Evolutionary conservation across 345 rosid species (phyloP).

Genomic region (Chamaenerion angustifolium): DNA sequence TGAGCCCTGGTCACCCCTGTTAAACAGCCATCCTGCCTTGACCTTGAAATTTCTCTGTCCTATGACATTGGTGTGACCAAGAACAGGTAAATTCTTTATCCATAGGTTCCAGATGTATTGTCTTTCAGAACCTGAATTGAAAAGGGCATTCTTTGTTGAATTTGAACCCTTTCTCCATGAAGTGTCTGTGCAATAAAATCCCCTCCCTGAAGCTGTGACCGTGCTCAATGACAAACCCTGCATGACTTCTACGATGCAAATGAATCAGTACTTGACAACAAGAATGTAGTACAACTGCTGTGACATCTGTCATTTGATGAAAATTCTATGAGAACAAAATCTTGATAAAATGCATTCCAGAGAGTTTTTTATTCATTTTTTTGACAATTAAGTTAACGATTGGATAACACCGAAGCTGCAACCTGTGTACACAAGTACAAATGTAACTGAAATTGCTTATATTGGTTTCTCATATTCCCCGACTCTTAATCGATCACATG

Average conservation of each 20-base stretch:
- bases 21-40: slow-evolving; percentile 80
- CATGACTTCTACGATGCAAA: slow-evolving; percentile 22
- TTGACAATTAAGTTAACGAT: no score
- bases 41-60: slow-evolving; percentile 34
- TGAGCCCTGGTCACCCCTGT: slow-evolving; percentile 38
- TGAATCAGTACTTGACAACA: slow-evolving; percentile 12
- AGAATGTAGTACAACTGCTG: neutral
- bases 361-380: no score
- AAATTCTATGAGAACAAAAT: no score
- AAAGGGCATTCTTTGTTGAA: slow-evolving; percentile 15
- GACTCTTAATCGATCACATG: no score
- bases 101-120: slow-evolving; percentile 20
- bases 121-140: slow-evolving; percentile 16
- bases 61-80: slow-evolving; percentile 12
- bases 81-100: slow-evolving; percentile 16
- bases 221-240: slow-evolving; percentile 37
- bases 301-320: slow-evolving; percentile 8
- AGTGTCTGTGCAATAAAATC: slow-evolving; percentile 21
- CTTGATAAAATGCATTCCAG: no score
- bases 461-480: no score
- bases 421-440: no score
- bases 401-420: no score
- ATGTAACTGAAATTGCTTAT: no score
- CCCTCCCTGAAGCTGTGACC: slow-evolving; percentile 26
- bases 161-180: slow-evolving; percentile 25